Base-by-base conservation (phyloP, 441 rosid species). In the Macaranga tanarius region DNA sequence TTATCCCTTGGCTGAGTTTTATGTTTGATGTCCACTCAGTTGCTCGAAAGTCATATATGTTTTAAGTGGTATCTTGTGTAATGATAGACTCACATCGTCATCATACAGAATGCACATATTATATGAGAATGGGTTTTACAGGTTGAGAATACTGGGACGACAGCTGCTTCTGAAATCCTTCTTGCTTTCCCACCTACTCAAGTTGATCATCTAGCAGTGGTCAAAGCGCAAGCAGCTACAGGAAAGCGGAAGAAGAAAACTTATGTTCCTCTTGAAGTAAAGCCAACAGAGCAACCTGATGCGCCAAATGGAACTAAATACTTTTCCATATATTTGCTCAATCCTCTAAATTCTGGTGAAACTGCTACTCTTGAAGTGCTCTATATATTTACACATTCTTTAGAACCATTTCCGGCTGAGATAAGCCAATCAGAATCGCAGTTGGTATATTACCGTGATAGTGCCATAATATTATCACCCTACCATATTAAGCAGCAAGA, bases 321-420 rank as follows among this genome's bases (percentile, higher is more conserved):
- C 81, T 89, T 83, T 68, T 38, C 80, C 20, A 70, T 92, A 67
- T 63, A 84, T 26, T 84, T 96, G 82, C 78, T 80, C 64, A 91
- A 69, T 67, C 89, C 97, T 66, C 84, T 93, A 76, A 83, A 72
- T 8, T 70, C 88, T 0, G 95, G 91, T 72, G 92, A 87, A 82
- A 80, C 91, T 69, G 75, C 83, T 65, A 85, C 95, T 28, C 67
- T 96, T 17, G 99, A 96, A 80, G 90, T 96, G 76, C 85, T 92
- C 22, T 96, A 89, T 83, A 71, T 86, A 40, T 75, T 90, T 78
- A 89, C 98, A 11, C 97, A 89, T 78, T 89, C 90, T 69, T 81
- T 89, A 72, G 97, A 96, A 67, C 97, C 99, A 80, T 96, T 92
- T 81, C 99, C 98, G 0, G 73, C 79, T 68, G 99, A 93, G 87